Evolutionary conservation across 2,329 filamentous ascomycete genomes (phyloP), one percentile per base, ranked within the genome.

Genomic region (Paecilomyces sp.): DNA sequence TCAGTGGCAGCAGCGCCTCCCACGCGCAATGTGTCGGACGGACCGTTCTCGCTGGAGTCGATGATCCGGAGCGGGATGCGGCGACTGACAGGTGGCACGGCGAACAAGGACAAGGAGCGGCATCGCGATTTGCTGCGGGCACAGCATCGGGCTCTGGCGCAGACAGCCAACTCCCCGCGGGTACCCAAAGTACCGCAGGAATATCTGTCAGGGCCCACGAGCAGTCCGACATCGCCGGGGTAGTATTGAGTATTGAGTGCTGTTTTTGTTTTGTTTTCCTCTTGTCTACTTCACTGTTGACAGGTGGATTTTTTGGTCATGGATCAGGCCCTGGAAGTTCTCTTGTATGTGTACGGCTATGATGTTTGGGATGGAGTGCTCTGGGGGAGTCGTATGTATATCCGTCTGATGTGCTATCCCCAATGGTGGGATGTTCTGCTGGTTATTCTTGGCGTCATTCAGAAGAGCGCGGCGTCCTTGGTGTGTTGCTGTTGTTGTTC

Each of bases 171-270:
- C 56, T 77, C 75, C 47, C 75, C 75, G 8, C 71, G 76, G 22
- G 78, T 81, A 11, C 79, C 79, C 3, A 79, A 78, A 61, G 78
- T 81, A 7, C 79, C 79, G 0, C 66, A 74, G 52, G 79, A 79
- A 58, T 81, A 79, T 67, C 72, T 80, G 50, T 67, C 70, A 12
- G 74, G 72, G 5, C 65, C 71, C 31, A 66, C 65, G 24, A 75
- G 72, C 57, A 73, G 74, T 56, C 73, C 72, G 22, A 63, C 71
- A 8, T 75, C 73, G 3, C 73, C 72, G 11, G 68, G 71, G 33
- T 68, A 65, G 47, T 58, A 31, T 22, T 36, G 50, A 59, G 24
- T 8, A n/a, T 30, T 25, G 15, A 28, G 25, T 6, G 25, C 6
- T 13, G 3, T 53, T 28, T 53, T 25, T 53, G 11, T 41, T 53